These are phyloP conservation scores for Takashimella koratensis DNA, from an alignment of 1,284 basidiomycete genomes.

Conservation along the genomic window DNA sequence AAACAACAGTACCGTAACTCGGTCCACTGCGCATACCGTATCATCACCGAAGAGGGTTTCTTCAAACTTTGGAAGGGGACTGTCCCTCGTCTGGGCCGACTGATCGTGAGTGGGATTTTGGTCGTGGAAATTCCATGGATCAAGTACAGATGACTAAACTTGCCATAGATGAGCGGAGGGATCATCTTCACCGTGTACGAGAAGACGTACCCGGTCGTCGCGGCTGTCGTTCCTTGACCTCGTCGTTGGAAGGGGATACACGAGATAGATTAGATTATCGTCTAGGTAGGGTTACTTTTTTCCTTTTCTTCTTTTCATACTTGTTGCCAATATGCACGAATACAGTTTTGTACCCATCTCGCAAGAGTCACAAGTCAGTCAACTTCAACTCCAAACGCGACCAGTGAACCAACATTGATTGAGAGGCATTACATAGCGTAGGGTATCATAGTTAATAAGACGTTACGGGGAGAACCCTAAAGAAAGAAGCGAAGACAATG, in stretches of 20 bases:
- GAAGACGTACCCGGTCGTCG: conserved; percentile 44
- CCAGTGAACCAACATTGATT: no score
- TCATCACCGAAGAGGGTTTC: conserved; percentile 84
- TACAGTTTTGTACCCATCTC: no score
- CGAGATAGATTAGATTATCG: no score
- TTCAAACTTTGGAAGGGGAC: conserved; percentile 93
- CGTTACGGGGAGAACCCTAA: no score
- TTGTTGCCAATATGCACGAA: no score
- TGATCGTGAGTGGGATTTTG: conserved; percentile 71
- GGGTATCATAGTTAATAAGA: no score
- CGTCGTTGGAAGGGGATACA: background rate
- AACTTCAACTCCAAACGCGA: no score
- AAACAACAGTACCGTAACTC: conserved; percentile 80
- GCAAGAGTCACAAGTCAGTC: no score
- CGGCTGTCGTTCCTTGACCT: conserved; percentile 2
- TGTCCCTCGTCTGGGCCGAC: conserved; percentile 75
- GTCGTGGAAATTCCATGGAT: no score
- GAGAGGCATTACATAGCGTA: no score
- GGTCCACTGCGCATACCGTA: conserved; percentile 89
- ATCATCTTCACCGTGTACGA: conserved; percentile 95
- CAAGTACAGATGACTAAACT: no score
- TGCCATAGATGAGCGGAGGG: conserved; percentile 90
- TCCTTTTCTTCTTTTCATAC: background rate
- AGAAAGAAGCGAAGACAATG: no score
- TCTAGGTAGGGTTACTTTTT: background rate